Base-by-base conservation (phyloP, 176 grass and related monocot genomes). In the Dactylis glomerata region DNA sequence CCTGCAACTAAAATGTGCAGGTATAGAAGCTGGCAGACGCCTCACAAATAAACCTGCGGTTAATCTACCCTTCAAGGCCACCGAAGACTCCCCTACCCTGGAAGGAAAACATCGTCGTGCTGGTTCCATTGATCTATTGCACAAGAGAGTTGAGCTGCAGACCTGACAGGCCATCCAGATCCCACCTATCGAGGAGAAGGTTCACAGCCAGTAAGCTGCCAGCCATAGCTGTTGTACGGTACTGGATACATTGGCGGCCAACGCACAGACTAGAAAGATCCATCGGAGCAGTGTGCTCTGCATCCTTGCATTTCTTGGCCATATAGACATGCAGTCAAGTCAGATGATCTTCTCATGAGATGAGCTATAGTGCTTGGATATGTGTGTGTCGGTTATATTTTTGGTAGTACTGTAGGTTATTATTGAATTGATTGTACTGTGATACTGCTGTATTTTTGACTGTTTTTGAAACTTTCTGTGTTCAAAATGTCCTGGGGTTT, bases 91-190 rank as follows among this genome's bases (percentile, higher is more conserved):
- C 68, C 76, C 79, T 5, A 55, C 42, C 12, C 56, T 58, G 14
- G 72, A 78, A 65, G 37, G 27, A 68, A 89, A 81, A 40, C 73
- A 87, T 59, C 66, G 82, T 65, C 77, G 44, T 54, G 70, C 52
- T 19, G 73, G 75, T 52, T 38, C 86, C 22, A 77, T 78, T 6
- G 56, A 87, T 80, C 68, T 45, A 34, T 56, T 86, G 79, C 57
- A 81, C 7, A 89, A 79, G 15, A 89, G 83, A 79, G 81, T 81
- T 28, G 57, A 87, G 82, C 70, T 87, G 22, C 32, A 87, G 81
- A 64, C 26, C 22, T 91, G 76, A 89, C 5, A 69, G 54, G 22
- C 83, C 78, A 76, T 45, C 42, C 19, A 34, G 71, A 34, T 3
- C 16, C 16, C 8, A 16, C 26, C 12, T 61, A 47, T 80, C 8